Conservation (phyloP, 805 yeast species). For the Ogataea methylovora region DNA sequence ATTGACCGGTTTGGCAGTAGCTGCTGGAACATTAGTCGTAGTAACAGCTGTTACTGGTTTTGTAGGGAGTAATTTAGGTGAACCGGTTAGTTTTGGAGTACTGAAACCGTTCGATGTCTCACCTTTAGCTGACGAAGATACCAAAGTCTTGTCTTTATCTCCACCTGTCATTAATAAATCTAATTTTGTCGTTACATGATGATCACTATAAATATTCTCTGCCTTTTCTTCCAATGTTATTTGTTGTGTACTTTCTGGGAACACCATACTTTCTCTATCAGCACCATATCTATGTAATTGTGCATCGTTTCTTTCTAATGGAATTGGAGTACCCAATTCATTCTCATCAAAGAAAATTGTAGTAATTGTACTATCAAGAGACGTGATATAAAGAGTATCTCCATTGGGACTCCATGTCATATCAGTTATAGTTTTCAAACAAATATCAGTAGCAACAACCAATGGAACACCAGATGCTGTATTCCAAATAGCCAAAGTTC, state of each 20-base stretch:
- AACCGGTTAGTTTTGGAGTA: too few relatives aligned
- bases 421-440: constrained; percentile 77
- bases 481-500: constrained; percentile 82
- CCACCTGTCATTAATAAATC: constrained; percentile 32
- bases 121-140: background rate
- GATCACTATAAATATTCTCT: constrained; percentile 10
- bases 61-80: too few relatives aligned
- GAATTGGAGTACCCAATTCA: constrained; percentile 56
- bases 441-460: constrained; percentile 69
- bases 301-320: constrained; percentile 57
- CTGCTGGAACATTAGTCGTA: background rate
- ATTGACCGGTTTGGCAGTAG: constrained; percentile 4
- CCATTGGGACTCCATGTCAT: constrained; percentile 87
- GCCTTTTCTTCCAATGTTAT: constrained; percentile 64
- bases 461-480: constrained; percentile 72
- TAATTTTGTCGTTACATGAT: constrained; percentile 22
- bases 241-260: constrained; percentile 84
- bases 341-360: constrained; percentile 52
- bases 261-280: constrained; percentile 73
- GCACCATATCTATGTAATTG: constrained; percentile 82
- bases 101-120: too few relatives aligned
- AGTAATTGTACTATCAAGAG: constrained; percentile 79
- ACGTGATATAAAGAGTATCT: constrained; percentile 58
- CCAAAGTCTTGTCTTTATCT: background rate
- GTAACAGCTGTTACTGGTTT: too few relatives aligned